phyloP scores from a whole-genome alignment of 1,139 yeast species.

The Chernovozyma aurita region DNA sequence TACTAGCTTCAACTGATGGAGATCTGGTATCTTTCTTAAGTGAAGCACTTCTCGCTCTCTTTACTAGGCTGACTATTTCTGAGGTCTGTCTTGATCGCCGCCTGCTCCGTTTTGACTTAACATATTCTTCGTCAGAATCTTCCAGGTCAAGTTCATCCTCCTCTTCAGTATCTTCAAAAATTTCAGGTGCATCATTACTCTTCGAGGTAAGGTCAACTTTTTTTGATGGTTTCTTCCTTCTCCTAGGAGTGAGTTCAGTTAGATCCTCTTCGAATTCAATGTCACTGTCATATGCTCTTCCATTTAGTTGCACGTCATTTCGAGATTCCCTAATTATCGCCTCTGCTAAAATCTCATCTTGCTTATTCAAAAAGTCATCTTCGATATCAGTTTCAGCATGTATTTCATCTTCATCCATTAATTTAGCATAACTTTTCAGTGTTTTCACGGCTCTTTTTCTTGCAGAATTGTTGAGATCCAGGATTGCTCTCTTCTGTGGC shows the following conservation, averaged over 20 bases:
- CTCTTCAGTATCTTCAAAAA: slow-evolving; percentile 8
- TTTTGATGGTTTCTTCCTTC: slow-evolving; percentile 1
- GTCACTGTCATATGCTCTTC: slow-evolving; percentile 24
- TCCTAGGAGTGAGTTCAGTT: slow-evolving; percentile 8
- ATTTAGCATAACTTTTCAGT: slow-evolving; percentile 22
- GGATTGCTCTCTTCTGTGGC: slow-evolving; percentile 36
- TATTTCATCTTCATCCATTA: slow-evolving; percentile 38
- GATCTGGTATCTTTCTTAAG: too few relatives aligned
- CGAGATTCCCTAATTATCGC: slow-evolving; percentile 26
- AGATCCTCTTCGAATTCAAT: slow-evolving; percentile 30
- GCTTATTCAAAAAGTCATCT: slow-evolving; percentile 23
- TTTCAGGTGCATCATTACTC: background rate
- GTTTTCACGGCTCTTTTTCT: slow-evolving; percentile 41
- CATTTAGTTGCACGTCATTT: slow-evolving; percentile 7
- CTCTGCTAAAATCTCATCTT: slow-evolving; percentile 48
- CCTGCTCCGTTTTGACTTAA: slow-evolving; percentile 7
- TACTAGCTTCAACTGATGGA: too few relatives aligned
- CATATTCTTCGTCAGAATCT: slow-evolving; percentile 6
- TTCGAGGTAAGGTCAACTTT: too few relatives aligned
- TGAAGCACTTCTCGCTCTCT: too few relatives aligned
- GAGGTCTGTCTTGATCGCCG: slow-evolving; percentile 8
- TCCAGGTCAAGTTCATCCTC: slow-evolving; percentile 7
- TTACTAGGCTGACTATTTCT: slow-evolving; percentile 3
- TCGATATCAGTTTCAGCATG: slow-evolving; percentile 21
- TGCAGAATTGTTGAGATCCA: slow-evolving; percentile 48